Conservation (phyloP, 768 basidiomycete genomes). For the Tricholoma bakamatsutake region DNA sequence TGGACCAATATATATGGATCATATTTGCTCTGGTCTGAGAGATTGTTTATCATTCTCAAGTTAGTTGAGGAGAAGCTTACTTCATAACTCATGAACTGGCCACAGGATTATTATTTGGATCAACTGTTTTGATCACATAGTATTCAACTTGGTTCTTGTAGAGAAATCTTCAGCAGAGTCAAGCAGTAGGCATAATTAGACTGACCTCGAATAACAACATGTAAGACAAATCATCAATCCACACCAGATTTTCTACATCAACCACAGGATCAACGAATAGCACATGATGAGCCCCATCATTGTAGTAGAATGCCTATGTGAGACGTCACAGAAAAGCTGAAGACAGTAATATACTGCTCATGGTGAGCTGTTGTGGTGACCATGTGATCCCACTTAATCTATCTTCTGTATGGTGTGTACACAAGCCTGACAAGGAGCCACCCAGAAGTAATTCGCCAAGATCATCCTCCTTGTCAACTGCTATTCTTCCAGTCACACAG, state of each 20-base stretch:
- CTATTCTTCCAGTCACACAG: conserved; percentile 21
- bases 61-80: conserved; percentile 1
- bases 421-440: conserved; percentile 21
- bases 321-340: neutral
- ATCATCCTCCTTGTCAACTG: conserved; percentile 26
- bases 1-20: conserved; percentile 13
- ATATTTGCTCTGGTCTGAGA: conserved; percentile 9
- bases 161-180: neutral
- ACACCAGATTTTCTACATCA: conserved; percentile 27
- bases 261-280: conserved; percentile 22
- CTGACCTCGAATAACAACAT: conserved; percentile 35
- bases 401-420: conserved; percentile 19
- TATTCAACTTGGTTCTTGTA: conserved; percentile 35
- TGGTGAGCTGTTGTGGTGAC: conserved; percentile 37
- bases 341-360: conserved; percentile 16
- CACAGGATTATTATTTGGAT: conserved; percentile 28
- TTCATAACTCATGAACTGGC: conserved; percentile 5
- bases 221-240: conserved; percentile 35
- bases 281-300: conserved; percentile 19
- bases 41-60: neutral
- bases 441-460: conserved; percentile 27
- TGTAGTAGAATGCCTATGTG: conserved; percentile 34
- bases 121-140: conserved; percentile 27
- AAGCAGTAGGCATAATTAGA: neutral
- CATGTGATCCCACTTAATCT: conserved; percentile 39